Evolutionary conservation across 441 rosid genomes (phyloP), one percentile per base, ranked within the genome.

Genomic region (Manihot esculenta): DNA sequence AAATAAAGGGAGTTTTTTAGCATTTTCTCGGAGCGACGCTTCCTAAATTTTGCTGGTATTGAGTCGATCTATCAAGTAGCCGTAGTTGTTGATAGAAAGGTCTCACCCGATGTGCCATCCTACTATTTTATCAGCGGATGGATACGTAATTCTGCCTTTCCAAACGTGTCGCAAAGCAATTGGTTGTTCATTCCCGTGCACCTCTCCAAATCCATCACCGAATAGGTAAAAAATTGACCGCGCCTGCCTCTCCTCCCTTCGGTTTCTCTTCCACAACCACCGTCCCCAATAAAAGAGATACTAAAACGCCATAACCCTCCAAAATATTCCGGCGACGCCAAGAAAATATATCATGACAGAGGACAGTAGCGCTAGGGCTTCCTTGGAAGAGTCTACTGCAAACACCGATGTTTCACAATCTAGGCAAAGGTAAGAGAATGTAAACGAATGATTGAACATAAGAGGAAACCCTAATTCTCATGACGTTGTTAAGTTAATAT

Each of bases 391-490:
- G 1, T 66, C 81, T 30, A 47, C 77, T 72, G 50, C 79, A 14
- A 27, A 60, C 18, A 66, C 76, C 66, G 84, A 79, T 73, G 63
- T 75, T 41, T 83, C 90, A 12, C 92, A 78, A 35, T 80, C 86
- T 20, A 84, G 89, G 80, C 93, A 83, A 78, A 85, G 97, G 97
- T 93, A 75, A 15, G 14, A 20, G 14, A 5, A 20, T 14, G 24
- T 18, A 41, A 20, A 13, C 10, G 0, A 20, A 30, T 33, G 59
- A 61, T 26, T 5, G 12, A 27, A 41, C 27, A 7, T 5, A 57
- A 2, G 11, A 8, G 18, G 26, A 23, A 56, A 55, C 41, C 53
- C 24, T 56, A 55, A 42, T 18, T 56, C 30, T 55, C 3, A 5
- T 6, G 9, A 1, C 65, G 13, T 41, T 57, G 15, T n/a, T 24